phyloP scores from a whole-genome alignment of 148 eudicot genomes.

The Rhododendron simsii region DNA sequence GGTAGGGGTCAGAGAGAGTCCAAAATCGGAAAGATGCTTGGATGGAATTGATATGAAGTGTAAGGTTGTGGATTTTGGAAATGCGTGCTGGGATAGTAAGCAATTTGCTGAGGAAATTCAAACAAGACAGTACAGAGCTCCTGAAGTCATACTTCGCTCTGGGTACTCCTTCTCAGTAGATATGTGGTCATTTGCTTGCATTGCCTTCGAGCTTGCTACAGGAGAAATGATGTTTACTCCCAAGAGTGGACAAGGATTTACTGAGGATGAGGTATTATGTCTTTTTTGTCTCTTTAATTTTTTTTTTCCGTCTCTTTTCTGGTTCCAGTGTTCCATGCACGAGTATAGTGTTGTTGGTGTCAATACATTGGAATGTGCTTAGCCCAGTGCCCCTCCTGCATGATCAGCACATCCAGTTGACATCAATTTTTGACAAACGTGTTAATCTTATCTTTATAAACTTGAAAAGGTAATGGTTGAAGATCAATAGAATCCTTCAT shows the following conservation, averaged over 20 bases:
- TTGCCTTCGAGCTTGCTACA: constrained; percentile 94
- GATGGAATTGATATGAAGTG: constrained; percentile 79
- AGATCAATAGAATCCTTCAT: neutral
- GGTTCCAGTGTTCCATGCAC: neutral
- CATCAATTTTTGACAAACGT: neutral
- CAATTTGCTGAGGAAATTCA: constrained; percentile 80
- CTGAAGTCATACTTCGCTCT: constrained; percentile 81
- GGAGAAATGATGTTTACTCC: constrained; percentile 98
- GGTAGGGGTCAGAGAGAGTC: constrained; percentile 39
- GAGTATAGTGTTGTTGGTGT: neutral
- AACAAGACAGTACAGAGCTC: constrained; percentile 96
- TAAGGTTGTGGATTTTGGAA: constrained; percentile 94
- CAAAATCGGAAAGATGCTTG: constrained; percentile 52
- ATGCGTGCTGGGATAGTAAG: constrained; percentile 88
- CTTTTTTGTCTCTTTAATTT: neutral
- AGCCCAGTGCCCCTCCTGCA: neutral
- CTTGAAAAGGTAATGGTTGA: neutral
- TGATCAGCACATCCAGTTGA: constrained; percentile 1
- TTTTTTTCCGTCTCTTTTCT: neutral
- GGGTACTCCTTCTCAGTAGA: constrained; percentile 78
- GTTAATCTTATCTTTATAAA: neutral
- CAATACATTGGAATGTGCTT: neutral
- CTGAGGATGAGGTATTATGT: constrained; percentile 81
- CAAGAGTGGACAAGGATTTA: constrained; percentile 64
- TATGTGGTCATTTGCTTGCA: constrained; percentile 99